Percentiles rank a stretch among this genome's conserved stretches.
Evolutionary conservation across 169 alveolate genomes (phyloP).

Genomic region (Eimeria sp.): DNA sequence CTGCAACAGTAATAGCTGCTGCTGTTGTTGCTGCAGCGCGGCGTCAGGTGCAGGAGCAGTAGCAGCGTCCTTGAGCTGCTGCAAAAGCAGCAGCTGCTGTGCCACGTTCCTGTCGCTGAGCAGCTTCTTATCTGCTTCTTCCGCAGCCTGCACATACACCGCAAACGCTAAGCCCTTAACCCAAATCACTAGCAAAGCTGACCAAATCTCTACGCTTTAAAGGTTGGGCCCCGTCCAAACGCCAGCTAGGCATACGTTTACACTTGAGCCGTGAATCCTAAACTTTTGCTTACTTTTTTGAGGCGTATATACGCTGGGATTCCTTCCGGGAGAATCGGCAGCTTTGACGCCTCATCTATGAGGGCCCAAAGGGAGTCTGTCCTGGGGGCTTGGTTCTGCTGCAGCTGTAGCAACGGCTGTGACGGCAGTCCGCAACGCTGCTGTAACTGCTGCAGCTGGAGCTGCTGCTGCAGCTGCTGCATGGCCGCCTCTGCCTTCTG

Average conservation of each 20-base stretch:
- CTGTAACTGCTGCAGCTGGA: constrained; percentile 61
- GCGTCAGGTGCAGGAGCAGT: constrained; percentile 38
- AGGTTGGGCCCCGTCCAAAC: neutral
- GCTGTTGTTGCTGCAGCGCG: constrained; percentile 57
- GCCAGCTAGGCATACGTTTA: neutral
- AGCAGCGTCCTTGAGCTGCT: constrained; percentile 66
- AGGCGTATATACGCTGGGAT: constrained; percentile 40
- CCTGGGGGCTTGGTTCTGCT: constrained; percentile 33
- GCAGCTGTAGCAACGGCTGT: constrained; percentile 60
- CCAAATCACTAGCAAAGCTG: neutral
- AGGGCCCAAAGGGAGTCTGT: constrained; percentile 49
- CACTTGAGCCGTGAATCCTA: neutral
- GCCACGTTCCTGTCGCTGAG: constrained; percentile 47
- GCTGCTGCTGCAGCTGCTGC: constrained; percentile 71
- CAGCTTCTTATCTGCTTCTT: constrained; percentile 52
- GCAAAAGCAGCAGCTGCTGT: constrained; percentile 56
- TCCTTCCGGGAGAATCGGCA: constrained; percentile 52
- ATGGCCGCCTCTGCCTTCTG: constrained; percentile 62
- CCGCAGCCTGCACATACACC: constrained; percentile 35
- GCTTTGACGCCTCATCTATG: constrained; percentile 42
- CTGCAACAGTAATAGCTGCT: constrained; percentile 19
- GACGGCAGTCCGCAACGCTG: constrained; percentile 57
- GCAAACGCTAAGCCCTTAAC: constrained; percentile 2
- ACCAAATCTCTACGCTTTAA: neutral
- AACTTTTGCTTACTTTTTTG: constrained; percentile 10